Evolutionary conservation across 768 basidiomycete genomes (phyloP).

Genomic region (Hygrocybe punicea): DNA sequence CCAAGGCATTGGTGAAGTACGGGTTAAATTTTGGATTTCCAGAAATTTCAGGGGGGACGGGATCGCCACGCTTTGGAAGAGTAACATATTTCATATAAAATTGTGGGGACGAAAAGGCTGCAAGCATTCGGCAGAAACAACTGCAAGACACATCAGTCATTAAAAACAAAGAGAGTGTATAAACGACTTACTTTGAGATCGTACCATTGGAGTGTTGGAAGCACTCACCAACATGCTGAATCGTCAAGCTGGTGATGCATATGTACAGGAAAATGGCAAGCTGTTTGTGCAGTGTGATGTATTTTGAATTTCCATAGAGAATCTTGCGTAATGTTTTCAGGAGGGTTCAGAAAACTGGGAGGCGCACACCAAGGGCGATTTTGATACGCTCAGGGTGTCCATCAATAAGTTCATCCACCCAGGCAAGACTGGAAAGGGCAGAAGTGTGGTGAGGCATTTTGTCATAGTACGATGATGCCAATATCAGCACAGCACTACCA

Average conservation of each 20-base stretch:
- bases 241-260: constrained; percentile 23
- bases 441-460: neutral
- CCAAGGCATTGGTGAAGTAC: too few species aligned
- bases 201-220: constrained; percentile 28
- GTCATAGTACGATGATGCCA: too few species aligned
- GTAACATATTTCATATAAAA: constrained; percentile 18
- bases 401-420: neutral
- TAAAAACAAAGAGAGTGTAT: constrained; percentile 7
- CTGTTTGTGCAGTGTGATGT: constrained; percentile 25
- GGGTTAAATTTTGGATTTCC: constrained; percentile 26
- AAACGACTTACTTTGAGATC: constrained; percentile 18
- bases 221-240: constrained; percentile 26
- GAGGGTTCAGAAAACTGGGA: neutral
- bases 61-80: constrained; percentile 19
- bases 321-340: neutral
- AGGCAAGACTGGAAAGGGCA: neutral
- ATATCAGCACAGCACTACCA: too few species aligned
- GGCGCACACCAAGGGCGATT: neutral
- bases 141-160: constrained; percentile 3
- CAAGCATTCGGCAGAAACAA: constrained; percentile 12
- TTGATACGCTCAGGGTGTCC: neutral
- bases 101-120: constrained; percentile 7
- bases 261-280: constrained; percentile 30
- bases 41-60: constrained; percentile 17
- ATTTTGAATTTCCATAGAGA: constrained; percentile 21